Evolutionary conservation across 2,329 filamentous ascomycete genomes (phyloP), one percentile per base, ranked within the genome.

Genomic region (Trichoderma oligosporum): DNA sequence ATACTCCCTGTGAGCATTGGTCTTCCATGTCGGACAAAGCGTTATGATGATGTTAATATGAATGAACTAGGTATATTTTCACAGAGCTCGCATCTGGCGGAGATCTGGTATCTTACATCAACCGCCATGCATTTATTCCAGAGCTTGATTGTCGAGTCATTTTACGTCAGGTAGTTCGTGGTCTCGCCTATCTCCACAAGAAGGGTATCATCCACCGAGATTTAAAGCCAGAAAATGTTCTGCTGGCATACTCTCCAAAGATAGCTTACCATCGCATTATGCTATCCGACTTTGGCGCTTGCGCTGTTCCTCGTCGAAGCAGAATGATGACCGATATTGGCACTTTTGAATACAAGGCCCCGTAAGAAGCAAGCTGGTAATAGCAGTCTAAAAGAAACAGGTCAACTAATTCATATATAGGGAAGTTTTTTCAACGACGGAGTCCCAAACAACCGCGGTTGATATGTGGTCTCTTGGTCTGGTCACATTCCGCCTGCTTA

Each of bases 11-110:
- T 83, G 41, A 46, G 51, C 14, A 63, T 60, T 65, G 35, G 14
- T 4, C 2, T 16, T 42, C 11, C 11, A 5, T 16, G 9, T 0
- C 3, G n/a, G n/a, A n/a, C n/a, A 4, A 2, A 4, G 2, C 7
- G 8, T 4, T n/a, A 1, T 18, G 29, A 12, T 4, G 14, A n/a
- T 11, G 11, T 49, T 64, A 11, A 63, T 42, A 11, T 16, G 3
- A 8, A 22, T 22, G n/a, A 41, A 7, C 4, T 11, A 82, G 79
- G 31, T 83, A 81, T 58, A 77, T 79, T 0, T 83, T 85, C 58
- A 81, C 77, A 1, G 80, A 84, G 49, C 71, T 85, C 33, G 82
- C 82, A 0, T 73, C 77, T 4, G 77, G 82, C 0, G 80, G 80
- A 0, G 80, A 83, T 60, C 66, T 82, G 2, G 78, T 76, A 66